Conservation (phyloP, 306 rosid species). For the Cucumis hystrix region DNA sequence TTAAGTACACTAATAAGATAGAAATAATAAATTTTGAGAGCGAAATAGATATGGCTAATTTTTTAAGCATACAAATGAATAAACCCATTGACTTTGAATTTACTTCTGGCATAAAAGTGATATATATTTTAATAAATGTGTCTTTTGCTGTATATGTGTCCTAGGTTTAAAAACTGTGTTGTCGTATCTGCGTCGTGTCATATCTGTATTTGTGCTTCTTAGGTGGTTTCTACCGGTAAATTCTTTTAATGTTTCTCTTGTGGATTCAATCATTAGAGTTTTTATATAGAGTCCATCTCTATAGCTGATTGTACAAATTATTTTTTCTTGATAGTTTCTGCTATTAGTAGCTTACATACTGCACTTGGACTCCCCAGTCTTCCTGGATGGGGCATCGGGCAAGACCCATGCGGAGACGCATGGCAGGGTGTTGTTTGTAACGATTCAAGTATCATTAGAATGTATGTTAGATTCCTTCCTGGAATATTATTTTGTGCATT, state of each 20-base stretch:
- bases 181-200: too few species aligned
- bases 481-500: not conserved
- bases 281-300: not conserved
- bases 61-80: too few species aligned
- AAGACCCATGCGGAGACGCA: constrained; percentile 84
- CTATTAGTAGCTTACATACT: constrained; percentile 51
- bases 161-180: too few species aligned
- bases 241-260: not conserved
- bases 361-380: constrained; percentile 66
- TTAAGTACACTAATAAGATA: too few species aligned
- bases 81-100: too few species aligned
- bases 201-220: too few species aligned
- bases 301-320: constrained; percentile 7
- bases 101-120: too few species aligned
- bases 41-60: too few species aligned
- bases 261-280: not conserved
- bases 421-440: constrained; percentile 92
- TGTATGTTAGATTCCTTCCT: constrained; percentile 35
- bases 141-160: too few species aligned
- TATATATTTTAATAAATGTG: too few species aligned
- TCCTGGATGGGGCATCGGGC: constrained; percentile 79
- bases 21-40: too few species aligned
- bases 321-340: constrained; percentile 44
- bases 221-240: not conserved
- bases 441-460: constrained; percentile 36